Evolutionary conservation across 768 basidiomycete genomes (phyloP).

Genomic region (Wakefieldia striispora): DNA sequence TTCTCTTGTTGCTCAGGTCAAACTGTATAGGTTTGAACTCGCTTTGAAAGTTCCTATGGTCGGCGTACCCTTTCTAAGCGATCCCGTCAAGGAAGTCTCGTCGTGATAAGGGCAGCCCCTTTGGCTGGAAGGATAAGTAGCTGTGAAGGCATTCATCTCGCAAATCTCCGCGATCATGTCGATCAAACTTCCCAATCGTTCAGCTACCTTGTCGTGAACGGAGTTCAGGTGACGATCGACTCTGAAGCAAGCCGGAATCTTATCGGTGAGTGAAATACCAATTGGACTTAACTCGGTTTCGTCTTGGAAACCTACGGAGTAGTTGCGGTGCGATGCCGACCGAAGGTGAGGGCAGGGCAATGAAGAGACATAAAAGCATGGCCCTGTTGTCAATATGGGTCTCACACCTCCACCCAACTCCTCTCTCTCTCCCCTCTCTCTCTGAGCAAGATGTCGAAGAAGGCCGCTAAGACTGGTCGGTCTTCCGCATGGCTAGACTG

Average conservation of each 20-base stretch:
- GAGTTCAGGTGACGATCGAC: neutral
- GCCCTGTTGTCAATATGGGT: neutral
- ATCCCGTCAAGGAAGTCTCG: slow-evolving; percentile 2
- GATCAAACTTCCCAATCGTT: slow-evolving; percentile 5
- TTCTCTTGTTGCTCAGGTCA: neutral
- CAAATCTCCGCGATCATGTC: slow-evolving; percentile 15
- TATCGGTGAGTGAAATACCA: slow-evolving; percentile 6
- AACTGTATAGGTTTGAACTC: neutral
- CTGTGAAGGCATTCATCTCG: neutral
- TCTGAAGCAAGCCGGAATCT: slow-evolving; percentile 1
- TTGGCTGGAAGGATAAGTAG: slow-evolving; percentile 21
- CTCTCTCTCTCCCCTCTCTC: neutral
- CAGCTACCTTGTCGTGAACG: neutral
- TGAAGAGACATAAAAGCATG: slow-evolving; percentile 21
- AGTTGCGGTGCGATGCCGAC: slow-evolving; percentile 14
- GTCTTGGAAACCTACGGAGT: slow-evolving; percentile 6
- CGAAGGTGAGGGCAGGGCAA: slow-evolving; percentile 31
- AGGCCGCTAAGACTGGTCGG: slow-evolving; percentile 23
- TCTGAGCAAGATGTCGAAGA: slow-evolving; percentile 25
- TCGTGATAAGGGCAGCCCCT: slow-evolving; percentile 22
- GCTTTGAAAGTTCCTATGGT: neutral
- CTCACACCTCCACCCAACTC: neutral
- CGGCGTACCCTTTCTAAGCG: neutral
- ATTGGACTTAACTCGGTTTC: neutral
- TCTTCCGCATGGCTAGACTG: slow-evolving; percentile 13